Percentiles rank a stretch among this genome's conserved stretches.
phyloP scores from a whole-genome alignment of 164 flowering plant species.

The Pachysandra terminalis region DNA sequence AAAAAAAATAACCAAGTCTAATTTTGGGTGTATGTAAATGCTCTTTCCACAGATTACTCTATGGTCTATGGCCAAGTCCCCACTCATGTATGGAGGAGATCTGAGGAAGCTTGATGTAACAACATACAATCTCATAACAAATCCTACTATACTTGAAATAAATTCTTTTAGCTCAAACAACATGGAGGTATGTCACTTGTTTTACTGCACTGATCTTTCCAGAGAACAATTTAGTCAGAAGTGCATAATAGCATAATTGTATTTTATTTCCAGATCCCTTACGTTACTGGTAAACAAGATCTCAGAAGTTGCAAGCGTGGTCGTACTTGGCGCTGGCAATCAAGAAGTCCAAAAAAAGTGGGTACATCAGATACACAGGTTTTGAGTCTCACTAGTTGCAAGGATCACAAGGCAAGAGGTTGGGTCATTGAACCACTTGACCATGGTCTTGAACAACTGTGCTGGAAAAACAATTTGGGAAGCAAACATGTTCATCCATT shows the following conservation, averaged over 20 bases:
- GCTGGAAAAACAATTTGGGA: slow-evolving; percentile 51
- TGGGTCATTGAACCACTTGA: slow-evolving; percentile 46
- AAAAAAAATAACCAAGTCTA: not conserved
- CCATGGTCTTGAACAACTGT: slow-evolving; percentile 44
- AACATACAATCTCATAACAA: slow-evolving; percentile 60
- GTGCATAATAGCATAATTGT: not conserved
- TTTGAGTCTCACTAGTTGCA: slow-evolving; percentile 55
- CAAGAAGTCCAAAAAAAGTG: slow-evolving; percentile 14
- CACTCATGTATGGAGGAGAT: slow-evolving; percentile 97
- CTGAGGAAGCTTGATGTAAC: slow-evolving; percentile 58
- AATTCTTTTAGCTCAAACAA: slow-evolving; percentile 68
- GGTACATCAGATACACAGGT: slow-evolving; percentile 9
- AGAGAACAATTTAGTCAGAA: not conserved
- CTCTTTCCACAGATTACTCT: slow-evolving; percentile 64
- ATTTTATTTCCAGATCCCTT: slow-evolving; percentile 47
- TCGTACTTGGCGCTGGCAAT: not conserved
- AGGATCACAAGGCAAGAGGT: slow-evolving; percentile 36
- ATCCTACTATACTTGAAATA: slow-evolving; percentile 72
- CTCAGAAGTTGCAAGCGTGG: slow-evolving; percentile 2
- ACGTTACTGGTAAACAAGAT: slow-evolving; percentile 24
- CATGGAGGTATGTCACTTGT: slow-evolving; percentile 49
- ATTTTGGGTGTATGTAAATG: slow-evolving; percentile 1
- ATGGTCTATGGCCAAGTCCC: slow-evolving; percentile 93
- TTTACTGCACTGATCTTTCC: not conserved
- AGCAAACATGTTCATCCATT: slow-evolving; percentile 31